These are phyloP conservation scores for Irpex sp. DNA, from an alignment of 1,284 basidiomycete genomes.

Conservation along the genomic window DNA sequence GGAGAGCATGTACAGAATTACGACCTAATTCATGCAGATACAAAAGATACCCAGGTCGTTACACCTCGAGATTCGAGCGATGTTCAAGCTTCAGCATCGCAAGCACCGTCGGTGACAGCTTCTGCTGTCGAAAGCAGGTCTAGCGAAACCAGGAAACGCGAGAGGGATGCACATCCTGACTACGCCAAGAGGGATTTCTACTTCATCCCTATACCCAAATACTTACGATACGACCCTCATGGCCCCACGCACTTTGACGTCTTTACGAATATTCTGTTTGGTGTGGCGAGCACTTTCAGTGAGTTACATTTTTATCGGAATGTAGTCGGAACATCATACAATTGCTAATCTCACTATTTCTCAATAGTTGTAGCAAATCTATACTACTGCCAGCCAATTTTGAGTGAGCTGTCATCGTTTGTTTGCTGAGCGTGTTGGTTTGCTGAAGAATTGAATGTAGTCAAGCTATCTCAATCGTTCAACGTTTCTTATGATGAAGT, in stretches of 20 bases:
- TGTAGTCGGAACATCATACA: not conserved
- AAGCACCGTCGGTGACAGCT: not conserved
- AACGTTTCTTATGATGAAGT: slow-evolving; percentile 2
- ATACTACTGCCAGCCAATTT: slow-evolving; percentile 80
- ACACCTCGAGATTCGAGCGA: not conserved
- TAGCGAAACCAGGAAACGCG: not conserved
- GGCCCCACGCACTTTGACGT: slow-evolving; percentile 70
- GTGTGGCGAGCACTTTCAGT: slow-evolving; percentile 71
- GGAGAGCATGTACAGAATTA: too few relatives aligned
- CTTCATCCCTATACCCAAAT: slow-evolving; percentile 72
- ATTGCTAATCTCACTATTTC: not conserved
- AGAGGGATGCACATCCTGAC: not conserved
- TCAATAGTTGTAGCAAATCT: slow-evolving; percentile 64
- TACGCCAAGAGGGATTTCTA: slow-evolving; percentile 53
- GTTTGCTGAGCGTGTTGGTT: not conserved
- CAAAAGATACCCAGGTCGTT: too few relatives aligned
- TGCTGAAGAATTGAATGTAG: not conserved
- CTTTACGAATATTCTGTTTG: slow-evolving; percentile 70
- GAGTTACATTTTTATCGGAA: slow-evolving; percentile 25
- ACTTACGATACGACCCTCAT: slow-evolving; percentile 67
- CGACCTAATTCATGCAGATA: too few relatives aligned
- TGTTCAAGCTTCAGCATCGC: not conserved
- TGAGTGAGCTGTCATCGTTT: slow-evolving; percentile 44
- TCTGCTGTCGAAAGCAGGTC: not conserved
- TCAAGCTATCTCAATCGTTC: slow-evolving; percentile 5